These are phyloP conservation scores for Pseudogymnoascus sp. DNA, from an alignment of 2,329 filamentous ascomycete species.

Conservation along the genomic window DNA sequence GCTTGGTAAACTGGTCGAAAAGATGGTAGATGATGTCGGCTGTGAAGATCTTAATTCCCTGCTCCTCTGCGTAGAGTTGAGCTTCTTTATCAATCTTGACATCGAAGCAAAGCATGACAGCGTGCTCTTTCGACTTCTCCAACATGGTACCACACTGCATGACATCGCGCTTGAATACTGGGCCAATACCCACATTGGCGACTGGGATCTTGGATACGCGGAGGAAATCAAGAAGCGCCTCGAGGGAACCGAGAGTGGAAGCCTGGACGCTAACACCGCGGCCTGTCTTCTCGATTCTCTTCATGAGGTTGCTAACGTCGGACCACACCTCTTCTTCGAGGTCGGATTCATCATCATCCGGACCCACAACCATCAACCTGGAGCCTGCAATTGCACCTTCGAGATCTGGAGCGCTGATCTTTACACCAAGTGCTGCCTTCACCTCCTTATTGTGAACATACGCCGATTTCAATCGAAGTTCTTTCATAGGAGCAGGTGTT, in stretches of 20 bases:
- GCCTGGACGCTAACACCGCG: slow-evolving; percentile 96
- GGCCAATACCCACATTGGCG: slow-evolving; percentile 92
- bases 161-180: slow-evolving; percentile 95
- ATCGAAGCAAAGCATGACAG: slow-evolving; percentile 99
- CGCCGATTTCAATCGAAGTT: slow-evolving; percentile 86
- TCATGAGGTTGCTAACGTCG: slow-evolving; percentile 84
- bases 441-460: slow-evolving; percentile 99
- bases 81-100: slow-evolving; percentile 99
- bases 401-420: slow-evolving; percentile 93
- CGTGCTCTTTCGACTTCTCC: slow-evolving; percentile 88
- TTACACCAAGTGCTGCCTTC: slow-evolving; percentile 96
- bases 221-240: slow-evolving; percentile 93
- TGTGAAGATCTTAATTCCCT: slow-evolving; percentile 95
- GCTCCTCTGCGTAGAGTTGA: slow-evolving; percentile 78
- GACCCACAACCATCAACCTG: slow-evolving; percentile 84
- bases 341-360: slow-evolving; percentile 93
- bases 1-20: slow-evolving; percentile 92
- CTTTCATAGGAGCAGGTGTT: slow-evolving; percentile 86
- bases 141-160: slow-evolving; percentile 94
- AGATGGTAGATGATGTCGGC: slow-evolving; percentile 99
- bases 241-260: slow-evolving; percentile 91
- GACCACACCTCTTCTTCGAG: slow-evolving; percentile 94
- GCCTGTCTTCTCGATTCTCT: slow-evolving; percentile 82
- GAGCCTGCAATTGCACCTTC: slow-evolving; percentile 96
- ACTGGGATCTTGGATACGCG: slow-evolving; percentile 95